Base-by-base conservation (phyloP, 2,329 filamentous ascomycete species). In the Malbranchea cinnamomea region DNA sequence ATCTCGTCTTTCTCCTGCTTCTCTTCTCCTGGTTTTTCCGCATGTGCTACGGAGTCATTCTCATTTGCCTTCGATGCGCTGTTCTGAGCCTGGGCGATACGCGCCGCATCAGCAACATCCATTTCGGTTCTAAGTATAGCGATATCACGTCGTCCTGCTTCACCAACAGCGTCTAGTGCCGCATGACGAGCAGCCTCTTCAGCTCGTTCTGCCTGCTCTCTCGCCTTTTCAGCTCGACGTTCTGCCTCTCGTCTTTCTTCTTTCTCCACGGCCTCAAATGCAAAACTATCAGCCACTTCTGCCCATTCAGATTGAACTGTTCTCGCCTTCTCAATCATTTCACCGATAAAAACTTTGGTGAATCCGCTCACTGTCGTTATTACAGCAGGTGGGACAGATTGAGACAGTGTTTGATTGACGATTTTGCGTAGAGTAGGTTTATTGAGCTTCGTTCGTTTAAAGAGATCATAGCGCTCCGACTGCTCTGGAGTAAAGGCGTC, bases 331-430 rank as follows among this genome's bases (percentile, higher is more conserved):
- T 78, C 74, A 32, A 78, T 65, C 33, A 78, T 61, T 41, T 74
- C 68, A 29, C 71, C 73, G 8, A 72, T 68, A 50, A 76, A 78
- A 38, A 73, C 64, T 49, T 78, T 78, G 12, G 68, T 69, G 46
- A 73, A 76, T 7, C 69, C 69, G 23, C 66, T 69, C 30, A 78
- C 70, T 4, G 69, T 69, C 9, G 69, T 71, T 22, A 77, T 66
- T 30, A 77, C 71, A 37, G 66, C 70, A 16, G 65, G 62, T 1
- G 73, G 73, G 4, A 78, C 72, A 26, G 68, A 74, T 47, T 78
- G 74, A 2, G 68, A 72, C 22, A 78, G 63, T 2, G 72, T 74
- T 46, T 74, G 70, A 42, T 78, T 78, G 37, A 74, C 71, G 37
- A 78, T 67, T 41, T 62, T 49, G 33, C 62, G 60, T 9, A 67